These are phyloP conservation scores for Maudiozyma pseudohumilis DNA, from an alignment of 805 yeast species.

Conservation along the genomic window DNA sequence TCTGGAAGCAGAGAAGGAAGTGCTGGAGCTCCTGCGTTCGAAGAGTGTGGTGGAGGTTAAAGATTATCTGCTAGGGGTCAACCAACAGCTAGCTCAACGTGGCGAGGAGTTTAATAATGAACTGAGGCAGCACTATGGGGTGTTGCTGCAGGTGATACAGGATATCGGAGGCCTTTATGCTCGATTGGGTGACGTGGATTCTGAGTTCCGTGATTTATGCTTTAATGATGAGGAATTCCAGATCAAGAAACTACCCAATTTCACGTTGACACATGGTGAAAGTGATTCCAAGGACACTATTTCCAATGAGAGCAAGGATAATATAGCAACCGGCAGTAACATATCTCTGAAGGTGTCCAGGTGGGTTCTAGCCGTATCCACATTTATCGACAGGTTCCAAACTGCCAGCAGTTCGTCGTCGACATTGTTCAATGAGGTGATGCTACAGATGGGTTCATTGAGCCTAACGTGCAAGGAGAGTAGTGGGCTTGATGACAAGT, in stretches of 20 bases:
- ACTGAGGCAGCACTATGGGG: constrained; percentile 17
- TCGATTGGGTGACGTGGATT: constrained; percentile 14
- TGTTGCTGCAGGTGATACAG: constrained; percentile 20
- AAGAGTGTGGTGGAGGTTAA: constrained; percentile 11
- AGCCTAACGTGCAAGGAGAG: not conserved
- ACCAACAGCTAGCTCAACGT: constrained; percentile 5
- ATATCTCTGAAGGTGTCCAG: constrained; percentile 13
- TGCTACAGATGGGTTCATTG: constrained; percentile 10
- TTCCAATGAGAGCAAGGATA: not conserved
- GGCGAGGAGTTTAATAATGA: constrained; percentile 14
- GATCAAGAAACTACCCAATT: constrained; percentile 16
- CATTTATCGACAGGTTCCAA: constrained; percentile 13
- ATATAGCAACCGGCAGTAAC: not conserved
- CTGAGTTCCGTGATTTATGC: constrained; percentile 22
- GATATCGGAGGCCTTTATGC: constrained; percentile 11
- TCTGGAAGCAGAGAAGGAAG: constrained; percentile 1
- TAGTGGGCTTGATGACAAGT: constrained; percentile 1
- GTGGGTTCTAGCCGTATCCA: constrained; percentile 20
- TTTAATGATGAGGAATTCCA: constrained; percentile 21
- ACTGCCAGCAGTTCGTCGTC: constrained; percentile 7
- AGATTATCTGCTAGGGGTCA: constrained; percentile 7
- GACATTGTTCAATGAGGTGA: constrained; percentile 12
- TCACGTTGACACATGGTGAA: constrained; percentile 1
- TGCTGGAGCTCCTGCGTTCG: constrained; percentile 9
- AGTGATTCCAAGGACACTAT: not conserved